Conservation (phyloP, 257 asterid genomes). For the Linaria vulgaris region DNA sequence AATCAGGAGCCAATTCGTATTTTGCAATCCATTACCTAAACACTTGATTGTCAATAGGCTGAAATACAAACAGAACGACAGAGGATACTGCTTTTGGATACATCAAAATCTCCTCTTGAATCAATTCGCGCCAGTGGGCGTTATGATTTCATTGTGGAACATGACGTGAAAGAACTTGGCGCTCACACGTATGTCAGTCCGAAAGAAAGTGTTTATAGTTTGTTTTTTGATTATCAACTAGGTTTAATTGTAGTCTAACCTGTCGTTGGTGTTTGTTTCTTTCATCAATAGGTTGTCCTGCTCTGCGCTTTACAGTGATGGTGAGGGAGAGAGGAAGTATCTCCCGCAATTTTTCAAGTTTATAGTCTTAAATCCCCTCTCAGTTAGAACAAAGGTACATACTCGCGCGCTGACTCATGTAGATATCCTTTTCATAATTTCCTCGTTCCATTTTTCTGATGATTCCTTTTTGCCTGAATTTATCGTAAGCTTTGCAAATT, state of each 20-base stretch:
- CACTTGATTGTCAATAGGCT: constrained; percentile 57
- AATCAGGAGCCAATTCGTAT: neutral
- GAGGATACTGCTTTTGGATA: constrained; percentile 86
- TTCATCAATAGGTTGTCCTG: constrained; percentile 74
- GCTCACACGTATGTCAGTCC: constrained; percentile 85
- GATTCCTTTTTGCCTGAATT: constrained; percentile 16
- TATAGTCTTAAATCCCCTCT: constrained; percentile 90
- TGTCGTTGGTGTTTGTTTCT: constrained; percentile 22
- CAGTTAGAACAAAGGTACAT: constrained; percentile 99
- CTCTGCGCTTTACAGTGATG: constrained; percentile 91
- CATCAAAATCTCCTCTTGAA: constrained; percentile 90
- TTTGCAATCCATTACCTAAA: constrained; percentile 15
- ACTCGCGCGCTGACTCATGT: too few species aligned
- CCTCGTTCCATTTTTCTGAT: neutral
- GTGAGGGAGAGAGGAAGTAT: constrained; percentile 86
- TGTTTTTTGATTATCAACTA: neutral
- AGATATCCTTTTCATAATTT: neutral
- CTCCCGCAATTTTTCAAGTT: constrained; percentile 98
- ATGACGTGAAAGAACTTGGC: constrained; percentile 98
- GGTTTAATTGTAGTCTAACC: constrained; percentile 22
- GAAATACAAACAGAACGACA: constrained; percentile 98
- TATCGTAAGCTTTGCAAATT: constrained; percentile 16
- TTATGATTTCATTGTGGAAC: constrained; percentile 97
- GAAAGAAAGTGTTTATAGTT: neutral
- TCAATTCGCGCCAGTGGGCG: constrained; percentile 96